Evolutionary conservation across 805 yeast species (phyloP), one percentile per base, ranked within the genome.

Genomic region (Schwanniomyces yamadae): DNA sequence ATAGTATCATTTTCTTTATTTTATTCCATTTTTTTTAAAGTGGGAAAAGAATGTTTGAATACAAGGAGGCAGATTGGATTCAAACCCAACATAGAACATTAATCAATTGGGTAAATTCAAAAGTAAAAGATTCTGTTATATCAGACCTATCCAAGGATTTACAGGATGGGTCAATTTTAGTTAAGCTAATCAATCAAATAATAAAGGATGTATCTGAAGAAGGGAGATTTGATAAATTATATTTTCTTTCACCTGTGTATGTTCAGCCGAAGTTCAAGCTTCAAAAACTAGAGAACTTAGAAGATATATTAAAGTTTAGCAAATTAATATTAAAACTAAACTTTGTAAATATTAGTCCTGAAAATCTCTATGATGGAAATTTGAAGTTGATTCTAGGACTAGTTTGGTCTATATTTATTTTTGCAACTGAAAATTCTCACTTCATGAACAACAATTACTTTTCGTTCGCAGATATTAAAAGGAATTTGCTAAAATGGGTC

Each of bases 291-390:
- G 80, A 75, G 40, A 75, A 75, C 49, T 44, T 74, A 31, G 60
- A 61, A 37, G 69, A 63, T 39, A 55, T 62, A 26, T 54, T 76
- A 33, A 60, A 67, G 35, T 73, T 63, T 48, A 52, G 73, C 38
- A 61, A 63, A 29, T 52, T 63, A 18, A 59, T 64, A 29, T 52
- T 64, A 31, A 58, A 68, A 17, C 48, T 75, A 21, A 72, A 66
- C 36, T 56, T 69, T 13, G 56, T 63, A 42, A 66, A 63, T 40
- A 66, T 76, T 29, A 71, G 73, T 15, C 67, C 77, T 7, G 79
- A 75, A 28, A 73, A 72, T 51, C 64, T 76, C 4, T 61, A 62
- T 16, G 77, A 69, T 17, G 77, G 77, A 1, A 66, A 75, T 48
- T 43, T 58, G 25, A 76, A 75, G 45, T 50, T 72, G 25, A 66